Evolutionary conservation across 1,139 yeast species (phyloP), one percentile per base, ranked within the genome.

Genomic region (Sugiyamaella grinbergsii): DNA sequence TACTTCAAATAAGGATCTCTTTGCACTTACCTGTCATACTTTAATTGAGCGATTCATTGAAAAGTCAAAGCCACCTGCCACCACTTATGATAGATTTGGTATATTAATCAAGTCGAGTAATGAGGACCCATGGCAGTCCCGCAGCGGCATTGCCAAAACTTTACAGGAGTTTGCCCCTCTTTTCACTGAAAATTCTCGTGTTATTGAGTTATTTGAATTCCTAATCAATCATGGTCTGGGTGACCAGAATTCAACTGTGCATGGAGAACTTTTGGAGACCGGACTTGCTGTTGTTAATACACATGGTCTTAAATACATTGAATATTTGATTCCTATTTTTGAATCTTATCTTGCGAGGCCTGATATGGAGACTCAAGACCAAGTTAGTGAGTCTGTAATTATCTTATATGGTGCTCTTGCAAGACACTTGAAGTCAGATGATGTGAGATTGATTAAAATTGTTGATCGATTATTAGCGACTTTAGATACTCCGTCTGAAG

Each of bases 341-440:
- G 98, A 91, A 68, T 62, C 64, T 3, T 77, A 80, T 52, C 75
- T 85, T 50, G 59, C 61, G 13, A 55, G 52, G 53, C 66, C 61
- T 5, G 61, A 55, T 49, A 60, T 59, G 26, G 64, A 69, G 7
- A 71, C 79, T 2, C 77, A 76, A 48, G 86, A 85, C 63, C 74
- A 77, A 38, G 78, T 88, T 55, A 83, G 84, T 61, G 95, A 90
- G 67, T 81, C 88, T 56, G 86, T 85, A 16, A 87, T 91, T 62
- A 85, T 91, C 54, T 74, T 90, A 50, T 91, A 90, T 63, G 98
- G 97, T 62, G 81, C 93, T 1, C 75, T 90, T 56, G 96, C 96
- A 11, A 82, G 87, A 57, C 95, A 91, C 70, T 76, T 91, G 68
- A 73, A 78, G 18, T 59, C 77, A 0, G 70, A 76, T 18, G 98